Conservation (phyloP, 192 early-diverging fungal genomes). For the Ramicandelaber brevisporus region DNA sequence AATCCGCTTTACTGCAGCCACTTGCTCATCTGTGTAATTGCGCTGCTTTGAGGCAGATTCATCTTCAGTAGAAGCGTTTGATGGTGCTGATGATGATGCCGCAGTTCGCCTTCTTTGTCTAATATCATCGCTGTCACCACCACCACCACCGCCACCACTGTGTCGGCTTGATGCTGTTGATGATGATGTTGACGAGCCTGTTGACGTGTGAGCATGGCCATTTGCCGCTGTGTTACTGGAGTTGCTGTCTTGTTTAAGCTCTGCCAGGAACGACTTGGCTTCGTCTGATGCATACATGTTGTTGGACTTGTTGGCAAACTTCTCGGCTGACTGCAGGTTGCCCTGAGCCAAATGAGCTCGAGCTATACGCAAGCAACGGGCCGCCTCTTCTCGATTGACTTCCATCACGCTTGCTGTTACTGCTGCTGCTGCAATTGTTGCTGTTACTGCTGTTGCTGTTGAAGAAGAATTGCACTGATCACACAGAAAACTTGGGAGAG, state of each 20-base stretch:
- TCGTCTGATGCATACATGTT: constrained; percentile 46
- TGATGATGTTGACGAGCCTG: constrained; percentile 4
- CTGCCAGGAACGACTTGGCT: constrained; percentile 25
- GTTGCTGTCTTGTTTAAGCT: constrained; percentile 3
- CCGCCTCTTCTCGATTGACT: constrained; percentile 73
- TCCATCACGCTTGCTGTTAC: too few species aligned
- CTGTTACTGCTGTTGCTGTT: too few species aligned
- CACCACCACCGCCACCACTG: constrained; percentile 1
- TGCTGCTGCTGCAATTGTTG: too few species aligned
- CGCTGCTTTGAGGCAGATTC: constrained; percentile 9
- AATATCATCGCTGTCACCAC: background rate
- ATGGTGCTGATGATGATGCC: constrained; percentile 4
- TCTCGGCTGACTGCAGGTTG: constrained; percentile 42
- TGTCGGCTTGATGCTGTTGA: constrained; percentile 5
- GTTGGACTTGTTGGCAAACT: constrained; percentile 61
- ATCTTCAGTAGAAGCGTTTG: background rate
- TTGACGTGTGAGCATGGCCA: background rate
- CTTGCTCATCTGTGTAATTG: constrained; percentile 54
- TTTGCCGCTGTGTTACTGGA: background rate
- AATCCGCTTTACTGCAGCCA: constrained; percentile 50
- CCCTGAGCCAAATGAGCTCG: constrained; percentile 33
- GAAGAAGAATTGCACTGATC: too few species aligned
- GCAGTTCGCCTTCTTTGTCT: constrained; percentile 3
- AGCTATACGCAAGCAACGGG: constrained; percentile 48
- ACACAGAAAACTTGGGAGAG: too few species aligned